Base-by-base conservation (phyloP, 768 basidiomycete genomes). In the Lentinula lateritia region DNA sequence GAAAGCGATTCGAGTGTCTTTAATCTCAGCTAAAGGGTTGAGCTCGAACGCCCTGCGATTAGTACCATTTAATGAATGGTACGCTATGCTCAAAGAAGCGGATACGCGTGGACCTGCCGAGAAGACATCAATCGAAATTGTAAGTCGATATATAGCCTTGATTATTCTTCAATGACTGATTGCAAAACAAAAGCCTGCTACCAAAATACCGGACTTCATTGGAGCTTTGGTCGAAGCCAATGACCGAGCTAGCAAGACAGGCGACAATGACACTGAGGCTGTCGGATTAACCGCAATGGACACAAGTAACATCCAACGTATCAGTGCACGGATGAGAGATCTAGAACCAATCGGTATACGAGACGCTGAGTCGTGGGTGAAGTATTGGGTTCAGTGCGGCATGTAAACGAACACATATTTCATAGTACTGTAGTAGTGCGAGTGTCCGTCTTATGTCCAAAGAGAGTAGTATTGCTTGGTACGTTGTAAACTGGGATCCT, bases 141-240 rank as follows among this genome's bases (percentile, higher is more conserved):
- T 78, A 52, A 65, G 76, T 70, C 57, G 43, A 16, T 58, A 18
- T 3, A 1, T 18, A 16, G 42, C 13, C n/a, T 9, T 2, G 41
- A 10, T 57, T 23, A 13, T 6, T 53, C 36, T 23, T 53, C 32
- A 8, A 18, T 45, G 35, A 13, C 48, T 59, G 32, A 59, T 38
- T 18, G 64, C 28, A 16, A 50, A 54, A 28, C 23, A 46, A 32
- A 52, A 73, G 74, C 75, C 73, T 55, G 72, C 73, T 18, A 71
- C 72, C 64, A 73, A 74, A 60, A 64, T 75, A 28, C 50, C 74
- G 34, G 57, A 67, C 8, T 72, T 71, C 54, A 69, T 72, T 62
- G 60, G 69, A 5, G 46, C 12, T 45, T 59, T 73, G 36, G 66
- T 66, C 8, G 45, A 60, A 41, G 59, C 62, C 28, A 28, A 28